Base-by-base conservation (phyloP, 371 early-diverging fungal species). In the Mucor racemosus region DNA sequence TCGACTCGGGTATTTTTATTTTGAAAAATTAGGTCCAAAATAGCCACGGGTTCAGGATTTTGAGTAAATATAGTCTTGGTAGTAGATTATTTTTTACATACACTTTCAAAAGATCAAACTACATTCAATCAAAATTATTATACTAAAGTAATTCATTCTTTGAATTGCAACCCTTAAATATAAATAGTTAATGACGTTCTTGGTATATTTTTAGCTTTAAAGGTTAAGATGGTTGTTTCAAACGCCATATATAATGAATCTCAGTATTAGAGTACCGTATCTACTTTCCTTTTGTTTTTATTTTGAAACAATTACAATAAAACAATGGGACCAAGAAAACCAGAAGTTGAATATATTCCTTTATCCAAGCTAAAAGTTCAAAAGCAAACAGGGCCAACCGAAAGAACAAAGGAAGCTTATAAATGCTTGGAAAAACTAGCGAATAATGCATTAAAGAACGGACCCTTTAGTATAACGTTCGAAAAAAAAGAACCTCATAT, bases 321-420 rank as follows among this genome's bases (percentile, higher is more conserved):
- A 19, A 21, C 48, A 50, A 67, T 67, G 67, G 67, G 67, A 4
- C 77, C 76, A n/a, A 73, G 71, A 55, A 75, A 64, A 55, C 80
- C 80, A 5, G 80, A 77, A 67, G 67, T 80, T 26, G 80, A 80
- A 58, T 80, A 74, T 34, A 74, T 80, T 40, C 53, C 64, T 4
- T 26, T 74, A 15, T 15, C 38, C 34, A 69, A 67, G 21, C 21
- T 70, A 4, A 39, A 39, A 10, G 36, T 55, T 13, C 55, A 60
- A 55, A 70, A 66, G 46, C 61, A 71, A 50, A 34, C 34, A 34
- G 64, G 46, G 9, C 39, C 36, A 0, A 42, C 35, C 19, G 39
- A 68, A 5, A 34, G 17, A 39, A 66, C 63, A 42, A 38, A 57
- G 15, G 38, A 61, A 1, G 74, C 71, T 11, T 67, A 71, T 13